These are phyloP conservation scores for Leccinum subgranulosum DNA, from an alignment of 768 basidiomycete genomes.

Conservation along the genomic window DNA sequence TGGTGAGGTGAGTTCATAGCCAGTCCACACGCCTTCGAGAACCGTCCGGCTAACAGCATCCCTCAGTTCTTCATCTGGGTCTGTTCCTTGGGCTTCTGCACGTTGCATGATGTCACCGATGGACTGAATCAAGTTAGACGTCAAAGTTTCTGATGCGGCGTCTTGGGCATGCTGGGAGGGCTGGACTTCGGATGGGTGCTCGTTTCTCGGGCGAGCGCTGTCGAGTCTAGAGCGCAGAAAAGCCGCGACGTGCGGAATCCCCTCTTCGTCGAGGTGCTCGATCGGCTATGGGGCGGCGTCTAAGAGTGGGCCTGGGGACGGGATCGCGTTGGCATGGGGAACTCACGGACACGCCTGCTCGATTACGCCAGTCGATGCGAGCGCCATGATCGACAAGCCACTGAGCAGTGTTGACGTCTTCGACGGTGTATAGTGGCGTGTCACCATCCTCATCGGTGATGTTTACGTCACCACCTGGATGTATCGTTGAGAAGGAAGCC, in stretches of 20 bases:
- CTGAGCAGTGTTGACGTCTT: conserved; percentile 71
- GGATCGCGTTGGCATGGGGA: conserved; percentile 5
- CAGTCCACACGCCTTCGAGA: conserved; percentile 60
- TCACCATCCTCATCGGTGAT: conserved; percentile 84
- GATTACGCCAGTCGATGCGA: conserved; percentile 55
- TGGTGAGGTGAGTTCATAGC: conserved; percentile 47
- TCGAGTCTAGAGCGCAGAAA: conserved; percentile 48
- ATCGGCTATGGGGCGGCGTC: conserved; percentile 43
- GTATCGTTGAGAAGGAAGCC: background rate
- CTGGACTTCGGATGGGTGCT: conserved; percentile 15
- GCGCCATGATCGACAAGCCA: conserved; percentile 83
- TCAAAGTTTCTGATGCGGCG: conserved; percentile 64
- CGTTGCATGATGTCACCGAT: conserved; percentile 67
- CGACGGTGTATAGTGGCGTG: conserved; percentile 89
- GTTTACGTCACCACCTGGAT: conserved; percentile 81
- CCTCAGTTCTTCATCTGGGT: conserved; percentile 66
- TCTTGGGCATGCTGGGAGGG: conserved; percentile 71
- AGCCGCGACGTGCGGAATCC: conserved; percentile 59
- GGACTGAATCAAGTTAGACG: conserved; percentile 60
- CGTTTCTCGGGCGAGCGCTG: background rate
- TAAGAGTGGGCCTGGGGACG: conserved; percentile 5
- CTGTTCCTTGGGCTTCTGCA: conserved; percentile 51
- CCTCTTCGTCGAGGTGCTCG: conserved; percentile 64
- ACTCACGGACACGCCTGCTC: conserved; percentile 74
- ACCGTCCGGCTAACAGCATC: conserved; percentile 61